Percentiles rank a stretch among this genome's conserved stretches.
Evolutionary conservation across 2,329 filamentous ascomycete species (phyloP).

Genomic region (Diaporthe capsici): DNA sequence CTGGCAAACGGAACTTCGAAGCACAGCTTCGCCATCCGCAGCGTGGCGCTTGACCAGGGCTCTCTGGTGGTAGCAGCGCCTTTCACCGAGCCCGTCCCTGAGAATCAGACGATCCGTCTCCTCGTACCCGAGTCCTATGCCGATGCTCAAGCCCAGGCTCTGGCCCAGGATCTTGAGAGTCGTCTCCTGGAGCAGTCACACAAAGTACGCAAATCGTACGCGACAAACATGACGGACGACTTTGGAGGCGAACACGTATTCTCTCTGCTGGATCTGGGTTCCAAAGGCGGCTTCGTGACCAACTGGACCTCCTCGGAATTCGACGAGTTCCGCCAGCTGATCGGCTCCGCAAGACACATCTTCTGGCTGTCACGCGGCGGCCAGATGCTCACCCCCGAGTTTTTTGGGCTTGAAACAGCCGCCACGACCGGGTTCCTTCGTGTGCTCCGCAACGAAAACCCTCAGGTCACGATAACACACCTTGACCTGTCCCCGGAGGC

Average conservation of each 20-base stretch:
- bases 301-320: neutral
- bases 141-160: too few relatives aligned
- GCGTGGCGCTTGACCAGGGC: too few relatives aligned
- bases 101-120: too few relatives aligned
- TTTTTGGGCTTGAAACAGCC: neutral
- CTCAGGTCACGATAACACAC: neutral
- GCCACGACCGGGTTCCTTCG: neutral
- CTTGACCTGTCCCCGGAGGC: neutral
- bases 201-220: too few relatives aligned
- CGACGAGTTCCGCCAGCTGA: neutral
- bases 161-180: too few relatives aligned
- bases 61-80: too few relatives aligned
- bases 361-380: neutral
- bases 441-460: neutral
- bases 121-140: too few relatives aligned
- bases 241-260: neutral
- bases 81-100: too few relatives aligned
- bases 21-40: too few relatives aligned
- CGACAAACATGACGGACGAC: too few relatives aligned
- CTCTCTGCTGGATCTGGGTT: constrained; percentile 1
- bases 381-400: neutral
- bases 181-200: too few relatives aligned
- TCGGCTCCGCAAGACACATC: neutral
- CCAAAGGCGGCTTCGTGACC: neutral
- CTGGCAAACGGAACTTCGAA: too few relatives aligned